Evolutionary conservation across 2,329 filamentous ascomycete genomes (phyloP), one percentile per base, ranked within the genome.

Genomic region (Orbilia quercus): DNA sequence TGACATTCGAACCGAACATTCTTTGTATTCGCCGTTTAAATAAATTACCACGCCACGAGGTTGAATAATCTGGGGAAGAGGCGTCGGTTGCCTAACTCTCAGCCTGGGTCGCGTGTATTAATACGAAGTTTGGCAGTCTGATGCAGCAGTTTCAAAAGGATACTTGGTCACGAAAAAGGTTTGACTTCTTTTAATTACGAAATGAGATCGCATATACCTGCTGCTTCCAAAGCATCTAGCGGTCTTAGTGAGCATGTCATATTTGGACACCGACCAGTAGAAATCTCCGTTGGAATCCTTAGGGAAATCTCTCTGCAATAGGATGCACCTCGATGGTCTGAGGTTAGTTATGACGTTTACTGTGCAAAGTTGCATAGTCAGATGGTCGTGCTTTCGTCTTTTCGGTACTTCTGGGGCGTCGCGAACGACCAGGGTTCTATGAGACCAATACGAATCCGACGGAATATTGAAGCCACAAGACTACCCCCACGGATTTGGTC

Each of bases 51-150:
- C 55, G 60, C 59, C 55, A 72, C 55, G 60, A 59, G 50, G 59
- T 72, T 51, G 62, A 63, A 72, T 64, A 72, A 72, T 72, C 67
- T 72, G 67, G 67, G 67, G 67, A 72, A 53, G 47, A 65, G 66
- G 48, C 66, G 45, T 72, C 67, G 67, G 67, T 53, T 72, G 67
- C 67, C 67, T 72, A 72, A 65, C 58, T n/a, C 25, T 25, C 48
- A 64, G 54, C 67, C 53, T 60, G 45, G n/a, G 67, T 65, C 67
- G 67, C 59, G 59, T 72, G 67, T 60, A 64, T 53, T 20, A 67
- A 58, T 47, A 47, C 55, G 51, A 47, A 34, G 25, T 54, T 36
- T 16, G 38, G 48, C 31, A 7, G n/a, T 22, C 2, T 51, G 31
- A 11, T 23, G 11, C 28, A 28, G 28, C 31, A 9, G 16, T 57